Conservation (phyloP, 78 protist species). For the Bodo saltans region DNA sequence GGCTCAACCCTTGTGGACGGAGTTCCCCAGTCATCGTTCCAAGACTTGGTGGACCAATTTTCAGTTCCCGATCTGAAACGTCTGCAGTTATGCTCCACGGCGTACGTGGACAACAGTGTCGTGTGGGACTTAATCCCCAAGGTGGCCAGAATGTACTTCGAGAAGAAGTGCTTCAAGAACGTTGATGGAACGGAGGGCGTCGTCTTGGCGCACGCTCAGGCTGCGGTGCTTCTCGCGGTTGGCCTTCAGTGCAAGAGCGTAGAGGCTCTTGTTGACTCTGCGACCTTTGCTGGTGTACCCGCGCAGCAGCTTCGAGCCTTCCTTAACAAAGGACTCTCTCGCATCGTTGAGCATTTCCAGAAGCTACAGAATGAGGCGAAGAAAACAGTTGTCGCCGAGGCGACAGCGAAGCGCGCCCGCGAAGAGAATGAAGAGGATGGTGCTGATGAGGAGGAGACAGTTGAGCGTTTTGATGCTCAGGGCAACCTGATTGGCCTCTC, state of each 20-base stretch:
- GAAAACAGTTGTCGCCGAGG: too few species aligned
- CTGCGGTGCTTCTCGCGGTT: constrained; percentile 73
- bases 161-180: not conserved
- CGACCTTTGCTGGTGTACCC: not conserved
- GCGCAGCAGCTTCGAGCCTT: constrained; percentile 45
- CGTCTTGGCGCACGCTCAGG: constrained; percentile 57
- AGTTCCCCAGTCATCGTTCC: not conserved
- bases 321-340: constrained; percentile 34
- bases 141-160: constrained; percentile 64
- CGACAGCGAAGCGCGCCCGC: too few species aligned
- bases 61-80: constrained; percentile 76
- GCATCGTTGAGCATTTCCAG: not conserved
- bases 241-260: constrained; percentile 80
- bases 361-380: too few species aligned
- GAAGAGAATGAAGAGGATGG: too few species aligned
- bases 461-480: not conserved
- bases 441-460: not conserved
- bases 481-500: not conserved
- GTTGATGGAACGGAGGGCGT: constrained; percentile 20
- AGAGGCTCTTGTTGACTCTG: constrained; percentile 39
- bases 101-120: constrained; percentile 81
- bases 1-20: not conserved
- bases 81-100: constrained; percentile 58
- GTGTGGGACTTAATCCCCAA: constrained; percentile 83
- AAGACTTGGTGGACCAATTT: not conserved